Percentiles rank a stretch among this genome's conserved stretches.
phyloP scores from a whole-genome alignment of 352 stramenopile species.

The Phytophthora capsici region DNA sequence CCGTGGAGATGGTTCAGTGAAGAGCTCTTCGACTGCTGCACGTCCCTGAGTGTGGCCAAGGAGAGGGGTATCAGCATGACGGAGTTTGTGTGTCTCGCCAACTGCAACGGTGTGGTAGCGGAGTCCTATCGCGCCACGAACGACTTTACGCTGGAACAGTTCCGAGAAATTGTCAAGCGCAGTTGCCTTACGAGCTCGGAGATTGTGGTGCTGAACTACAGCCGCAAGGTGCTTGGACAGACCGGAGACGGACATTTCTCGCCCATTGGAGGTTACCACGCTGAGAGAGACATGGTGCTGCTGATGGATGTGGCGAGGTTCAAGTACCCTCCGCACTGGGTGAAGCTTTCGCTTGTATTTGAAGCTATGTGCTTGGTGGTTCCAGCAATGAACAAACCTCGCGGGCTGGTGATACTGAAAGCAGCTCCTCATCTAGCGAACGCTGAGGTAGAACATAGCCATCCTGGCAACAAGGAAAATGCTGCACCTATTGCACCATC shows the following conservation, averaged over 20 bases:
- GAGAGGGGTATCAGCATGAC: constrained; percentile 75
- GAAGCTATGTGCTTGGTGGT: constrained; percentile 63
- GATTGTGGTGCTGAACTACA: constrained; percentile 95
- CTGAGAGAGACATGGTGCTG: constrained; percentile 91
- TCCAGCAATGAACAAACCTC: constrained; percentile 50
- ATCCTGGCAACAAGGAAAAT: constrained; percentile 14
- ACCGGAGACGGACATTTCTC: constrained; percentile 98
- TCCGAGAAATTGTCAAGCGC: constrained; percentile 71
- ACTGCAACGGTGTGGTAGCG: constrained; percentile 65
- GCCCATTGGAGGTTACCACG: constrained; percentile 95
- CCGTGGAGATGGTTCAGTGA: constrained; percentile 87
- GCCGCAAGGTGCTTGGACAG: constrained; percentile 90
- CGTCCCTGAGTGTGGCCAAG: constrained; percentile 69
- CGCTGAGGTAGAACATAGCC: background rate
- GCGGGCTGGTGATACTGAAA: constrained; percentile 25
- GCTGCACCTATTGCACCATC: constrained; percentile 10
- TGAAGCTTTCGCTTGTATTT: constrained; percentile 59
- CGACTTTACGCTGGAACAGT: constrained; percentile 62
- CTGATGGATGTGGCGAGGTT: constrained; percentile 97
- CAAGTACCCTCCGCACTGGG: constrained; percentile 95
- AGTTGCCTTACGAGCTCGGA: constrained; percentile 74
- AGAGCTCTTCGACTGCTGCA: constrained; percentile 86
- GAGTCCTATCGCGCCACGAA: constrained; percentile 50
- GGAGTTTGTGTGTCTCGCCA: constrained; percentile 75
- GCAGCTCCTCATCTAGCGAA: constrained; percentile 1